A percentile compares a stretch with the other conserved stretches of the same genome.
phyloP scores from a whole-genome alignment of 176 grass and related monocot species.

The Areca catechu region DNA sequence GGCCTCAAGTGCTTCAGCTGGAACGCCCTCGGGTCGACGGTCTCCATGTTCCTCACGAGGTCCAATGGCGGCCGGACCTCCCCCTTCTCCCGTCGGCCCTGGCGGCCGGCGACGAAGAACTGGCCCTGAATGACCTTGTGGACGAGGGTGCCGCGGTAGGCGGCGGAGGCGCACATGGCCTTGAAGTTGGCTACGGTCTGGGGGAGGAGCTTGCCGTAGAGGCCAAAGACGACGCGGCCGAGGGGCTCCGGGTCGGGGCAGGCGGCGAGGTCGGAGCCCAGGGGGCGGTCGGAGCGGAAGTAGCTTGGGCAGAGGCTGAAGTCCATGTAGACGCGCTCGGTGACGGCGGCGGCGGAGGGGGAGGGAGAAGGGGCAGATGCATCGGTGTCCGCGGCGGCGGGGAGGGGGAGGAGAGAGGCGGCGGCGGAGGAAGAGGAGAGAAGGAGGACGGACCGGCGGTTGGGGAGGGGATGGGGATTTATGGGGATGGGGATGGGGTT shows the following conservation, averaged over 20 bases:
- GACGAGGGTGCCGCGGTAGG: slow-evolving; percentile 77
- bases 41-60: slow-evolving; percentile 59
- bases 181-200: slow-evolving; percentile 74
- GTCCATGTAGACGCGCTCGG: slow-evolving; percentile 88
- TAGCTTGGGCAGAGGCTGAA: slow-evolving; percentile 79
- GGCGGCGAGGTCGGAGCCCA: slow-evolving; percentile 60
- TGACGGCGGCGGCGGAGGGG: slow-evolving; percentile 36
- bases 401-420: slow-evolving; percentile 12
- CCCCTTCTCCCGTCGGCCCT: slow-evolving; percentile 66
- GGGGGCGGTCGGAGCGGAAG: slow-evolving; percentile 57
- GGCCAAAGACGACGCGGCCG: slow-evolving; percentile 84
- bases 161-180: slow-evolving; percentile 45
- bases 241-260: slow-evolving; percentile 82
- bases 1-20: slow-evolving; percentile 58
- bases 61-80: slow-evolving; percentile 58
- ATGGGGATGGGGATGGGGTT: not conserved
- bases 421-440: slow-evolving; percentile 19
- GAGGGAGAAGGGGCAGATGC: slow-evolving; percentile 15
- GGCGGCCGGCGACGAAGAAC: slow-evolving; percentile 76
- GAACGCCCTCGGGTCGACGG: slow-evolving; percentile 66
- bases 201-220: slow-evolving; percentile 70
- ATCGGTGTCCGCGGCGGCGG: not conserved
- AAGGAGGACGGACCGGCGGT: slow-evolving; percentile 19
- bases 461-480: not conserved
- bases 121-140: slow-evolving; percentile 80